Conservation (phyloP, 805 yeast genomes). For the Lachancea quebecensis region DNA sequence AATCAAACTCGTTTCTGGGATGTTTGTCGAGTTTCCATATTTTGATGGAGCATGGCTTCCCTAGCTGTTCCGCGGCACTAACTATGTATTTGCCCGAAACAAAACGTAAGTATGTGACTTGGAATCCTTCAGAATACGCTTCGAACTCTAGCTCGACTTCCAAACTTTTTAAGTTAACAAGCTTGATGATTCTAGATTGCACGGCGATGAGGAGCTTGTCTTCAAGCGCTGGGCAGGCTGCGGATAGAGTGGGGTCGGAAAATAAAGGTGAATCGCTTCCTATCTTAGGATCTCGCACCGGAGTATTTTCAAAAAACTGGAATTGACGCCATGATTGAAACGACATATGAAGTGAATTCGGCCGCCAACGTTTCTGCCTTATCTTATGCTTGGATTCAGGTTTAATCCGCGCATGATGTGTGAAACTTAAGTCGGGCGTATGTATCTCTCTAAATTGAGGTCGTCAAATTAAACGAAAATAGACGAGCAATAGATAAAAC, state of each 20-base stretch:
- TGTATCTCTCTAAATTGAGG: background rate
- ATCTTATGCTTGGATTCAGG: no score
- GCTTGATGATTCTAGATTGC: slow-evolving; percentile 44
- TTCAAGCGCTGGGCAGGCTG: slow-evolving; percentile 51
- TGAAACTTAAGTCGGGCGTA: background rate
- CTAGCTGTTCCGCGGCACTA: slow-evolving; percentile 70
- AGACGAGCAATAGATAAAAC: no score
- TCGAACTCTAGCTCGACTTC: slow-evolving; percentile 43
- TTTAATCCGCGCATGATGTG: no score
- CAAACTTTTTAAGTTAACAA: slow-evolving; percentile 45
- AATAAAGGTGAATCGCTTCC: slow-evolving; percentile 58
- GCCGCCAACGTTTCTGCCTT: no score
- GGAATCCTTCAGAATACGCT: slow-evolving; percentile 61
- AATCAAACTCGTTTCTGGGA: slow-evolving; percentile 33
- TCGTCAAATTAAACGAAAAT: no score
- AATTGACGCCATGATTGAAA: slow-evolving; percentile 63
- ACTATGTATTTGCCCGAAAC: slow-evolving; percentile 47
- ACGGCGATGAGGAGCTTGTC: slow-evolving; percentile 52
- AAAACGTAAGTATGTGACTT: slow-evolving; percentile 50
- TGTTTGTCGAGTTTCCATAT: slow-evolving; percentile 66
- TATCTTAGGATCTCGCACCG: slow-evolving; percentile 75
- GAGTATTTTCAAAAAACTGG: slow-evolving; percentile 75
- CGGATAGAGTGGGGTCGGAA: slow-evolving; percentile 68
- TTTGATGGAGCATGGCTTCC: slow-evolving; percentile 58
- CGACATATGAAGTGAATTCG: slow-evolving; percentile 15